These are phyloP conservation scores for Capsicum pubescens DNA, from an alignment of 257 asterid species.

Conservation along the genomic window DNA sequence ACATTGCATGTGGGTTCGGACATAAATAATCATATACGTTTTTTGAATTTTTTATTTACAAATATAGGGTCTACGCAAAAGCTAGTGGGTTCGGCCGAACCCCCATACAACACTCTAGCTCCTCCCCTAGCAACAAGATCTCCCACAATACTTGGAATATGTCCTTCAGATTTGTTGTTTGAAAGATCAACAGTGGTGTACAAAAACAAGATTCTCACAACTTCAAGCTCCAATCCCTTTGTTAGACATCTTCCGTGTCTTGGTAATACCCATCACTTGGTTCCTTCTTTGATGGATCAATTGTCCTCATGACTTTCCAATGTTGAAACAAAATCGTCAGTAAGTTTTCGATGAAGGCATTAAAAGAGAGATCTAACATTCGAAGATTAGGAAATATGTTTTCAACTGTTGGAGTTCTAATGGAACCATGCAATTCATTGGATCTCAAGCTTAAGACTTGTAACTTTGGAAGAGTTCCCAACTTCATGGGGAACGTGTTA, in stretches of 20 bases:
- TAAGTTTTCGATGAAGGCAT: conserved; percentile 33
- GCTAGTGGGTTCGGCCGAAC: too few relatives aligned
- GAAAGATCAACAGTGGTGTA: neutral
- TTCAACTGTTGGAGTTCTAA: neutral
- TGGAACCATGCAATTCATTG: conserved; percentile 29
- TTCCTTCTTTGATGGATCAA: neutral
- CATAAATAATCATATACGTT: too few relatives aligned
- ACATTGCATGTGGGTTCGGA: too few relatives aligned
- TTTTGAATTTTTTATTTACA: too few relatives aligned
- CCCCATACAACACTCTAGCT: too few relatives aligned
- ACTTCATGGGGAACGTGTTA: conserved; percentile 34
- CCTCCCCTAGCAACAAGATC: neutral
- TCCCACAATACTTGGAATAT: neutral
- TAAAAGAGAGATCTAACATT: conserved; percentile 35
- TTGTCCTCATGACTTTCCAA: conserved; percentile 28
- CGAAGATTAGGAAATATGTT: neutral
- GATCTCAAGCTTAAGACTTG: conserved; percentile 39
- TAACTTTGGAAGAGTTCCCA: conserved; percentile 33
- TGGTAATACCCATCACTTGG: conserved; percentile 22
- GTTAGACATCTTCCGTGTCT: conserved; percentile 25
- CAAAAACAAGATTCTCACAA: conserved; percentile 22
- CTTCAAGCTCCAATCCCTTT: conserved; percentile 29
- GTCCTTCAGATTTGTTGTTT: neutral
- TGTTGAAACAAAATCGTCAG: neutral
- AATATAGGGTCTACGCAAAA: too few relatives aligned